Evolutionary conservation across 805 yeast species (phyloP), one percentile per base, ranked within the genome.

Genomic region (Hanseniaspora mollemarum): DNA sequence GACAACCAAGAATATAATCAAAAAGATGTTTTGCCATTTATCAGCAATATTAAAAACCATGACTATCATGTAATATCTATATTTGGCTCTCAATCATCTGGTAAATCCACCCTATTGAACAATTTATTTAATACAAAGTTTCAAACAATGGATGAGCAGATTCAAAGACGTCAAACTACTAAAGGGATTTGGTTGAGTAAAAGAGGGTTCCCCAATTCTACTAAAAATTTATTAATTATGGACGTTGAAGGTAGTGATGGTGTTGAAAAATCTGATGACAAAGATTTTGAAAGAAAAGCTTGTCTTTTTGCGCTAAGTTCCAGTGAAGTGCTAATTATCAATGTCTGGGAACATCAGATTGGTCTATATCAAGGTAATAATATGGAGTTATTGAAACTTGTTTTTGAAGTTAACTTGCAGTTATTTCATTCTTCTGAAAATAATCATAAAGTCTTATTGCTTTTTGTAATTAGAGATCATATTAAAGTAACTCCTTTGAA

Each of bases 231-330:
- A 10, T 74, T 86, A 54, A 94, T 92, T 2, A 75, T 92, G 75
- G 98, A 92, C 62, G 97, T 92, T n/a, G 98, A 92, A 67, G 98
- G 98, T 44, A 88, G 96, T 0, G 98, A 92, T 68, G 97, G 98
- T 44, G 76, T 96, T 54, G 98, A 92, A 67, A 76, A 96, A 51
- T 97, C 97, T 24, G 98, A 92, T 60, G 97, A 92, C 66, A 96
- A 92, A 66, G 98, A 92, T 67, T 92, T 92, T 65, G 98, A 92
- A 67, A 76, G 98, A 53, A 92, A 92, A 59, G 88, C 96, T 1
- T 97, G 97, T 0, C 69, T 92, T 39, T 92, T 92, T 70, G 97
- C 98, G 0, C 71, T 92, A 54, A 78, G 96, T 10, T 88, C 96
- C 0, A 80, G 92, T 15, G 97, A 92, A 61, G 80, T 88, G 4